Evolutionary conservation across 441 rosid genomes (phyloP).

Genomic region (Eruca vesicaria): DNA sequence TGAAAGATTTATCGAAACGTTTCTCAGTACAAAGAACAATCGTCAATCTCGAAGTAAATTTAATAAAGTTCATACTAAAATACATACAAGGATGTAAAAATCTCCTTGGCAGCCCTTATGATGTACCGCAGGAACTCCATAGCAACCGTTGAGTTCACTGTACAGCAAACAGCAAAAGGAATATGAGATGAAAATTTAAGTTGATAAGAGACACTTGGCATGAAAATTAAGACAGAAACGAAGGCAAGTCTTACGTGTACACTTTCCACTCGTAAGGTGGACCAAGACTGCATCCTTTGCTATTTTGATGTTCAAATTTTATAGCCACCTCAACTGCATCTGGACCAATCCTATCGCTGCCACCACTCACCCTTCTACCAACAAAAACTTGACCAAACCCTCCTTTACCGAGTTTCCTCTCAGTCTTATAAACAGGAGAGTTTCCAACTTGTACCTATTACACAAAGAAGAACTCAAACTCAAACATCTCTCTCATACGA

Average conservation of each 20-base stretch:
- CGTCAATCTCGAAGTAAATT: not conserved
- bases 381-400: constrained; percentile 96
- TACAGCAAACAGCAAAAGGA: constrained; percentile 14
- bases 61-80: constrained; percentile 3
- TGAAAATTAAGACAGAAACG: not conserved
- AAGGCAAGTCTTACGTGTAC: constrained; percentile 53
- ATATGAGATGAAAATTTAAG: not conserved
- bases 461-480: not conserved
- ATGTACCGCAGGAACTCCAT: constrained; percentile 85
- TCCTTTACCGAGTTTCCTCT: constrained; percentile 90
- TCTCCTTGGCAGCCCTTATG: constrained; percentile 89
- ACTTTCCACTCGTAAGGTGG: constrained; percentile 99
- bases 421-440: constrained; percentile 78
- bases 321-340: constrained; percentile 91
- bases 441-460: constrained; percentile 70
- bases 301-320: constrained; percentile 82
- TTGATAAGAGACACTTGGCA: not conserved
- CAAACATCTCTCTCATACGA: not conserved
- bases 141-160: constrained; percentile 73
- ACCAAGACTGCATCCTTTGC: constrained; percentile 91
- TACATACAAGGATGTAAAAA: constrained; percentile 73
- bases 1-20: constrained; percentile 31
- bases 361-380: constrained; percentile 75
- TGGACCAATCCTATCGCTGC: constrained; percentile 66
- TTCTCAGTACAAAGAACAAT: constrained; percentile 16